Percentiles rank a stretch among this genome's conserved stretches.
These are phyloP conservation scores for Myxozyma sirexii DNA, from an alignment of 805 yeast species.

Conservation along the genomic window DNA sequence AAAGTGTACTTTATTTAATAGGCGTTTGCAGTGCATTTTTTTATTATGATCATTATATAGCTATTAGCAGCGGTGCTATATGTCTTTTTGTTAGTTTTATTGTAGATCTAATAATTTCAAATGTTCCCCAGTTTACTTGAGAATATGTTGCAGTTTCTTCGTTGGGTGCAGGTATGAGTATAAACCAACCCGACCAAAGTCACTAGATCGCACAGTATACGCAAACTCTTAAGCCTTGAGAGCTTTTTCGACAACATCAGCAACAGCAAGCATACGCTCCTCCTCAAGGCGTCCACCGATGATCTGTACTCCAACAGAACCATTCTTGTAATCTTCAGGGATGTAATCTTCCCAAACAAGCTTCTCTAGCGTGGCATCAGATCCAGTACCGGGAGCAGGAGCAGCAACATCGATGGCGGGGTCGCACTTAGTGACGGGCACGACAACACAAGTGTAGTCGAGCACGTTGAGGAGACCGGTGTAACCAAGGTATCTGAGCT, in stretches of 20 bases:
- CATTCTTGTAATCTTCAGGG: constrained; percentile 52
- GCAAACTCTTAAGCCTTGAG: constrained; percentile 19
- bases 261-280: constrained; percentile 52
- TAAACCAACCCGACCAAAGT: too few species aligned
- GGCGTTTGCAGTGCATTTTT: neutral
- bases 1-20: neutral
- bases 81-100: too few species aligned
- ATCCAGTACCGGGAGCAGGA: constrained; percentile 31
- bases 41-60: neutral
- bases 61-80: too few species aligned
- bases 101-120: too few species aligned
- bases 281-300: constrained; percentile 60
- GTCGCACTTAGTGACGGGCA: constrained; percentile 55
- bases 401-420: constrained; percentile 31
- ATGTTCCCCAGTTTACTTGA: too few species aligned
- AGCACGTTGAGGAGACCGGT: constrained; percentile 50
- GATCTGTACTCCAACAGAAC: constrained; percentile 60
- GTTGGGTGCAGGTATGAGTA: too few species aligned
- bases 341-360: constrained; percentile 42
- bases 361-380: constrained; percentile 22
- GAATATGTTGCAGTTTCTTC: too few species aligned
- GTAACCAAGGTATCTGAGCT: constrained; percentile 33
- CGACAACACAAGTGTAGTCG: constrained; percentile 49
- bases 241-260: constrained; percentile 30
- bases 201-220: neutral